Conservation (phyloP, 2,329 filamentous ascomycete genomes). For the Clarireedia monteithiana region DNA sequence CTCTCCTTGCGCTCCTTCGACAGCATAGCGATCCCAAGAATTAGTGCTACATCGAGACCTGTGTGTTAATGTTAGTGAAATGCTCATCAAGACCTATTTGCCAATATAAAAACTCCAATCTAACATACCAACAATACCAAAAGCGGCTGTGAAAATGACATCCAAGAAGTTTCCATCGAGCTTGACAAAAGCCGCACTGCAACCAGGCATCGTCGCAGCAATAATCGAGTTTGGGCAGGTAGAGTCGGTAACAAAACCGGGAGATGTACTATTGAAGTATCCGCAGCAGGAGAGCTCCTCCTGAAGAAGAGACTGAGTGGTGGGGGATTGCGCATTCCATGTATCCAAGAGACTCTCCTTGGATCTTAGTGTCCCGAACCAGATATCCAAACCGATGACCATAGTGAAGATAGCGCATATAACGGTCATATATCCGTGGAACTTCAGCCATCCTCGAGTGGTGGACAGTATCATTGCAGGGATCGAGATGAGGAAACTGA, state of each 20-base stretch:
- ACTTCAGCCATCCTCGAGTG: conserved; percentile 61
- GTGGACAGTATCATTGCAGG: conserved; percentile 63
- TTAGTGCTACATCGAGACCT: conserved; percentile 38
- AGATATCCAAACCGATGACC: conserved; percentile 57
- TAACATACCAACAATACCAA: conserved; percentile 60
- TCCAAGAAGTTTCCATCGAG: conserved; percentile 68
- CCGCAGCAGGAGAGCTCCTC: conserved; percentile 73
- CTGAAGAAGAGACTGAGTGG: conserved; percentile 63
- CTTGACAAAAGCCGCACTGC: conserved; percentile 56
- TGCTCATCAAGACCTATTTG: background rate
- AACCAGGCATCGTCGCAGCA: conserved; percentile 63
- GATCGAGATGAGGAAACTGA: conserved; percentile 61
- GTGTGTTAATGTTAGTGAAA: background rate
- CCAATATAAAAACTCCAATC: conserved; percentile 16
- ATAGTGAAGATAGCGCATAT: conserved; percentile 56
- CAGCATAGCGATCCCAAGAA: conserved; percentile 66
- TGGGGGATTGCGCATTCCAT: conserved; percentile 50
- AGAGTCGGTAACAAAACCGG: conserved; percentile 58
- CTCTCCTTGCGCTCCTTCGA: conserved; percentile 75
- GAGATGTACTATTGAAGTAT: conserved; percentile 65
- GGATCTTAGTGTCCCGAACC: conserved; percentile 66
- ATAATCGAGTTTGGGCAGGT: conserved; percentile 63
- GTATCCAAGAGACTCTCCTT: conserved; percentile 52
- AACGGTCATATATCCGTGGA: conserved; percentile 58
- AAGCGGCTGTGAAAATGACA: conserved; percentile 69